Evolutionary conservation across 305 asterid species (phyloP), one percentile per base, ranked within the genome.

Genomic region (Ajuga reptans): DNA sequence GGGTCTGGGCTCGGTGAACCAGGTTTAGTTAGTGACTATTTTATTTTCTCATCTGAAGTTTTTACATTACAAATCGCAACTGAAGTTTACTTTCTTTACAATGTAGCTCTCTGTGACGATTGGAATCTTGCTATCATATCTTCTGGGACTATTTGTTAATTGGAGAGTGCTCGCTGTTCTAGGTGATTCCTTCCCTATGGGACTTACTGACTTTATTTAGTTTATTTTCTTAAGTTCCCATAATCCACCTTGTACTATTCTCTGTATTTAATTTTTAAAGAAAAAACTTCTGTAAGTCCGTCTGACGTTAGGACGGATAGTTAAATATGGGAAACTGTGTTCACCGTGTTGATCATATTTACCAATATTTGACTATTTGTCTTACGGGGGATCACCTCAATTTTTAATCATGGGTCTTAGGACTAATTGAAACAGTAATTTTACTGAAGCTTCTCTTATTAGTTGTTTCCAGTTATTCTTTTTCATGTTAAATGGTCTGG

Each of bases 161-260:
- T 91, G 98, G 98, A 89, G 98, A 83, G 49, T 73, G 68, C 98
- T 91, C 64, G 98, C 98, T 10, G 93, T 89, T 82, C 79, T 91
- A 54, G 98, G 96, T 91, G 85, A 83, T 60, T 69, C 46, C 9
- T 60, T 69, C 46, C 9, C n/a, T 64, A 41, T 47, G 39, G 17
- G 51, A 64, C 68, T 55, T 70, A 21, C 9, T 50, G 53, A 54
- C 43, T 31, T 71, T 64, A 11, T 58, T 15, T 50, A 42, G 53
- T 43, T 47, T 24, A 21, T 75, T 60, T 57, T 45, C 36, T 31
- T 18, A 7, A 50, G 43, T 47, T 47, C 50, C 8, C 29, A 31
- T 61, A 0, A 36, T 47, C 8, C 18, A 36, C 33, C 57, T 14
- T 17, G 14, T 24, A 18, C 41, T 51, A 15, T 64, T 42, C 15